Base-by-base conservation (phyloP, 2,329 filamentous ascomycete genomes). In the Penicillium sp. region DNA sequence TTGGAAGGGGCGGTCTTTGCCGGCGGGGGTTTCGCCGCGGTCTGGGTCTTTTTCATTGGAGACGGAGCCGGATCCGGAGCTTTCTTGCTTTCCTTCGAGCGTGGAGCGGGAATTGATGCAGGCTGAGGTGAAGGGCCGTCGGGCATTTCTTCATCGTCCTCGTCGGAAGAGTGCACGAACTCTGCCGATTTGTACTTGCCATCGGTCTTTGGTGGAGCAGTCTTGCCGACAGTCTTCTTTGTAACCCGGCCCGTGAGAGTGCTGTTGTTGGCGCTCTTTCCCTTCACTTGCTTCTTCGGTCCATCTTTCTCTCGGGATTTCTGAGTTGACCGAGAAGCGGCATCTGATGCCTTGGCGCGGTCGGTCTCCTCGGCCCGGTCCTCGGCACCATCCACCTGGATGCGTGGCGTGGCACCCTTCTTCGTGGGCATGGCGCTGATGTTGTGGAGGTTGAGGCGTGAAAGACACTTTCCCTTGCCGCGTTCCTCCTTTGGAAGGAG, bases 401-500 rank as follows among this genome's bases (percentile, higher is more conserved):
- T 68, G 33, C 65, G 67, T n/a, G 74, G 69, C 3, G 73, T 72
- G 29, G 60, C 54, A 26, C 66, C 54, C 52, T 73, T 74, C 52
- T 72, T 69, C 17, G 70, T 66, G 7, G 76, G 72, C 52, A 72
- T 69, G 20, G 71, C 66, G 7, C 75, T 71, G 3, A 72, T 73
- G 37, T 63, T 70, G 43, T 62, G 66, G 30, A 85, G 75, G 52
- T 84, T 80, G 52, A 86, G 76, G 49, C 79, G 80, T 34, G 84
- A 87, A 26, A 87, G 70, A 32, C 78, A 76, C 55, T 81, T 85
- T 42, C 84, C 84, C 63, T 86, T 84, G 37, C 81, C 81, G 56
- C 84, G 78, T 61, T 87, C 83, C 43, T 82, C 78, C 60, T 78
- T 78, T 7, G 82, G 82, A 49, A 87, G 74, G 52, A 87, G 72